Conservation (phyloP, 2,329 filamentous ascomycete genomes). For the Fonsecaea erecta region DNA sequence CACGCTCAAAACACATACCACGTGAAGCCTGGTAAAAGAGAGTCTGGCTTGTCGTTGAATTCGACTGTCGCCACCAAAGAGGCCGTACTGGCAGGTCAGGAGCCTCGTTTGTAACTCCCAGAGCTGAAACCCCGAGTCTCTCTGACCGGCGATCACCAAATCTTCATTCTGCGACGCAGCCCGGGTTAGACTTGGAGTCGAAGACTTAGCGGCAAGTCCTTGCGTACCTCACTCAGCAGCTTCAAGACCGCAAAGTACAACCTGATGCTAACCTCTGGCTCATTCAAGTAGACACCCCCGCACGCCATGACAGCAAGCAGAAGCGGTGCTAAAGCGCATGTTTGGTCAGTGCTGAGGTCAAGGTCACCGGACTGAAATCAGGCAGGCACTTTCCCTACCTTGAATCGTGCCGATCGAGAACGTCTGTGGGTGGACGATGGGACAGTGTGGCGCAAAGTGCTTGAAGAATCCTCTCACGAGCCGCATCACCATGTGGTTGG, state of each 20-base stretch:
- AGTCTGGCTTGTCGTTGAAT: constrained; percentile 1
- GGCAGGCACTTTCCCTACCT: background rate
- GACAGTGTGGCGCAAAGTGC: constrained; percentile 10
- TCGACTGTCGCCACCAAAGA: constrained; percentile 4
- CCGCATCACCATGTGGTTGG: constrained; percentile 10
- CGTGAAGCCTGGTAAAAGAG: background rate
- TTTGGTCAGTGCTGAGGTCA: background rate
- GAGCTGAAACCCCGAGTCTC: constrained; percentile 16
- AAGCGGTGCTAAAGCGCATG: constrained; percentile 1
- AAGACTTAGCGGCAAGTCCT: background rate
- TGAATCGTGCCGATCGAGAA: constrained; percentile 9
- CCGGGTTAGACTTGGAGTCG: background rate
- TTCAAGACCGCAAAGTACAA: background rate
- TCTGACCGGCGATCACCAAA: background rate
- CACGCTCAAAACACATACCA: background rate
- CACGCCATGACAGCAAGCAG: constrained; percentile 6
- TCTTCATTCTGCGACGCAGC: constrained; percentile 4
- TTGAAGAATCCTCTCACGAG: constrained; percentile 15
- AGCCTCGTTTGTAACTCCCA: constrained; percentile 15
- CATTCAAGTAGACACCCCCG: constrained; percentile 4
- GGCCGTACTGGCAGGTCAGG: constrained; percentile 11
- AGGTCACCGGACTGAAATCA: background rate
- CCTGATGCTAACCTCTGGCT: background rate
- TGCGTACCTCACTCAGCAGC: constrained; percentile 9
- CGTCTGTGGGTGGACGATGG: constrained; percentile 4